These are phyloP conservation scores for Cytidiella melzeri DNA, from an alignment of 768 basidiomycete genomes.

Conservation along the genomic window DNA sequence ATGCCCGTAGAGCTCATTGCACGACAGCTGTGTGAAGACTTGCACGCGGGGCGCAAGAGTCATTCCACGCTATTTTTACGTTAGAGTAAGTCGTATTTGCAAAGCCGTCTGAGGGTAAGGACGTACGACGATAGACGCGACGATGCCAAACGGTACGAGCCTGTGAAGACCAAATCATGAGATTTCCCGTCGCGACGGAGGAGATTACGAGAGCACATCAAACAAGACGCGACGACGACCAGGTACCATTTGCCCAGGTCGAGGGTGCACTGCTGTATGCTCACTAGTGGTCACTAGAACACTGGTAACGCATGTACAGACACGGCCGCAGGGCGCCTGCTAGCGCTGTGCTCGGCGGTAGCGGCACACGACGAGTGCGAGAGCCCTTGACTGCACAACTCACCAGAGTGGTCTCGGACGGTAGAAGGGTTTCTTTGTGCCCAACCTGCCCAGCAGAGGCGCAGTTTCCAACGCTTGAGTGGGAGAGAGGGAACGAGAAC, in stretches of 20 bases:
- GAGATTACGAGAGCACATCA: no score
- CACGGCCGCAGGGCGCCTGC: background rate
- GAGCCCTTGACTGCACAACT: background rate
- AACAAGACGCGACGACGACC: background rate
- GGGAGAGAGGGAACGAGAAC: background rate
- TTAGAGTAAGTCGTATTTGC: slow-evolving; percentile 1
- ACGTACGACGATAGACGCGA: slow-evolving; percentile 61
- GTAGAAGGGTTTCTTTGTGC: slow-evolving; percentile 41
- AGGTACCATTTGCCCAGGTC: background rate
- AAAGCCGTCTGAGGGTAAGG: background rate
- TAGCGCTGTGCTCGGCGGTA: background rate
- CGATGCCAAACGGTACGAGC: slow-evolving; percentile 67
- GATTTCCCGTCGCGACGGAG: background rate
- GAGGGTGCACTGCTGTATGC: no score
- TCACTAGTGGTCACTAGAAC: no score
- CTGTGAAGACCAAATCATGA: slow-evolving; percentile 27
- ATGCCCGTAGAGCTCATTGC: slow-evolving; percentile 45
- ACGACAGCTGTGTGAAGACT: slow-evolving; percentile 74
- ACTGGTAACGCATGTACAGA: no score
- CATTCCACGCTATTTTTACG: slow-evolving; percentile 57
- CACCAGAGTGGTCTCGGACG: slow-evolving; percentile 45
- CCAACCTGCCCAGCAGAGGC: slow-evolving; percentile 24
- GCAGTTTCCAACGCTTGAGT: slow-evolving; percentile 23
- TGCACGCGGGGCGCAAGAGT: slow-evolving; percentile 75
- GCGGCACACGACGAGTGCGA: background rate